Base-by-base conservation (phyloP, 2,329 filamentous ascomycete species). In the Tothia fuscella region DNA sequence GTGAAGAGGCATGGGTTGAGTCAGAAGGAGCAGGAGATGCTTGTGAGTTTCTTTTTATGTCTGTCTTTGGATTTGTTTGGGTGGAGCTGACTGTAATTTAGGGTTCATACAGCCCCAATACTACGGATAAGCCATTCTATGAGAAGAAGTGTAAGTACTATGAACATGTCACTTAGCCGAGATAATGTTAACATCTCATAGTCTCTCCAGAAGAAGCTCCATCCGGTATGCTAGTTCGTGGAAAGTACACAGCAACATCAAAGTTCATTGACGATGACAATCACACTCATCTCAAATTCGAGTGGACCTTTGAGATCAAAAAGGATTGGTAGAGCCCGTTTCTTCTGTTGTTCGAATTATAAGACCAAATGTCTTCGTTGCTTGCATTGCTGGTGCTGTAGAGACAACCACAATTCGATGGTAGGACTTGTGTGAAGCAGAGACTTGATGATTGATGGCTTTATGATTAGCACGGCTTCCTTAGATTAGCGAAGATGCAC, bases 1-100 rank as follows among this genome's bases (percentile, higher is more conserved):
- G 83, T 95, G 48, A 93, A 91, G 74, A 74, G 88, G 53, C 87
- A 87, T 71, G 83, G 84, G 42, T 73, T 96, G 59, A 77, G 76
- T 47, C 84, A 82, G 69, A 98, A 95, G 76, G 82, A 91, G 56
- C 83, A 93, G 54, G 89, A 96, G 70, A 98, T 98, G 91, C 82
- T 98, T 74, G 87, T 91, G 64, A 57, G 80, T 71, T 24, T 19
- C 16, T 6, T 32, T 16, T 14, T 6, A 39, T 41, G 19, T 37
- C 13, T 26, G 21, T 13, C 28, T 14, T 29, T 16, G 34, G 6
- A 29, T 22, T 3, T 13, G 3, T 13, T 6, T 14, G 22, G 14
- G 12, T 20, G 14, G 10, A 17, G 20, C 48, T 56, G 17, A 52
- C 32, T 20, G 4, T 14, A 6, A 21, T 31, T 48, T 51, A 91